Percentiles rank a stretch among this genome's conserved stretches.
Evolutionary conservation across 176 grass and related monocot species (phyloP).

Genomic region (Rhipidocladum racemiflorum): DNA sequence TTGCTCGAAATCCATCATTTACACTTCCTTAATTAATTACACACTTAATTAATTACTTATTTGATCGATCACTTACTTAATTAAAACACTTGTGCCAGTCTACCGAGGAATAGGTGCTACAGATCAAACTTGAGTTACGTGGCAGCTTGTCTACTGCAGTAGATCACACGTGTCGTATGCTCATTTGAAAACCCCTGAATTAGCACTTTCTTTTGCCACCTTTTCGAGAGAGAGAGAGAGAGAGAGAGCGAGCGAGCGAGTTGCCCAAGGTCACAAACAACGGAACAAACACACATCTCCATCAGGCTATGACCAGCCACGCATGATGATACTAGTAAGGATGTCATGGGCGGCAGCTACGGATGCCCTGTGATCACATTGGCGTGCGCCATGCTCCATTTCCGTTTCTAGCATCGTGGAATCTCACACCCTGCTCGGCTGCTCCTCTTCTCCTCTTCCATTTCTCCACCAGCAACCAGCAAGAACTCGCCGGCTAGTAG

Average conservation of each 20-base stretch:
- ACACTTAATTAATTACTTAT: too few relatives aligned
- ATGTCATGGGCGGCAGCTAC: constrained; percentile 26
- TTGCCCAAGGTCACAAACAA: not conserved
- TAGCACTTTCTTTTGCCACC: not conserved
- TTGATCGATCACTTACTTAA: too few relatives aligned
- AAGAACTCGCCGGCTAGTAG: not conserved
- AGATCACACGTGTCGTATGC: too few relatives aligned
- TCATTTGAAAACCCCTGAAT: not conserved
- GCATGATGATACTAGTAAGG: not conserved
- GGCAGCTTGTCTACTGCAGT: too few relatives aligned
- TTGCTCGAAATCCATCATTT: too few relatives aligned
- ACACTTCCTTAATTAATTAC: too few relatives aligned
- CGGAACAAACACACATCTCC: constrained; percentile 11
- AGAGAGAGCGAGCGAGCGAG: not conserved
- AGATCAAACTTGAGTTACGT: too few relatives aligned
- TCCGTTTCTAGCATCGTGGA: constrained; percentile 17
- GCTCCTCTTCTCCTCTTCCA: not conserved
- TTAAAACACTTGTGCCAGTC: too few relatives aligned
- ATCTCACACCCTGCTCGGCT: too few relatives aligned
- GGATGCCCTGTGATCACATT: constrained; percentile 16
- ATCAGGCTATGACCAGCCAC: not conserved
- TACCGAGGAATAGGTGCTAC: too few relatives aligned
- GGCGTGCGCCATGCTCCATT: constrained; percentile 28
- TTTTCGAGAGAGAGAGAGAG: not conserved
- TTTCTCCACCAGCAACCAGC: not conserved